Evolutionary conservation across 768 basidiomycete species (phyloP), one percentile per base, ranked within the genome.

Genomic region (Tremella fuciformis): DNA sequence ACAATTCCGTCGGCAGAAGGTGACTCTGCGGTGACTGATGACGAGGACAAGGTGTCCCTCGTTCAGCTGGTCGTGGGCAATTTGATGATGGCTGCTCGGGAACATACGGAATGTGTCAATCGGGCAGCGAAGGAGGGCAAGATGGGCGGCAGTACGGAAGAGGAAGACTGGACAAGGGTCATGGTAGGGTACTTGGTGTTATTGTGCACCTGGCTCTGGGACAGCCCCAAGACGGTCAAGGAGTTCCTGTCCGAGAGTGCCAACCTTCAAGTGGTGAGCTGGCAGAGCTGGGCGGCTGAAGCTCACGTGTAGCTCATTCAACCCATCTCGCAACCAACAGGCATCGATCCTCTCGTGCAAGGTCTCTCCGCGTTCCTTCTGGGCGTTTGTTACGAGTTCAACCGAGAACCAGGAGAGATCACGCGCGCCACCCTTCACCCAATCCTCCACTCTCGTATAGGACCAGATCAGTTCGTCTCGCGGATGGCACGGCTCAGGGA

Each of bases 141-240:
- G 40, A 55, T 57, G 0, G 47, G 39, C 8, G 68, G 68, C 22
- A 84, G 84, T 39, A 81, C 81, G 46, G 89, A 93, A 66, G 82
- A 84, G 13, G 80, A 87, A 50, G 93, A 96, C 68, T 97, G 92
- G 91, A 91, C 91, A 62, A 82, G 91, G 58, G 80, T 94, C 48
- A 86, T 92, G 69, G 85, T 89, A 8, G 88, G 86, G 0, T 94
- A 97, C 71, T 80, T 98, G 37, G 84, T 84, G 49, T 76, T 96
- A 54, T 81, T 99, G 29, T 82, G 84, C 3, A 90, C 92, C 62
- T 99, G 96, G 96, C 80, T 96, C 7, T 99, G 93, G 93, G 94
- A 98, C 69, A 93, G 96, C 67, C 86, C 92, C 0, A 83, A 81
- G 53, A 86, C 88, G 0, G 91, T 96, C 52, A 82, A 85, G 60